Evolutionary conservation across 306 rosid genomes (phyloP).

Genomic region (Heteromeles arbutifolia): DNA sequence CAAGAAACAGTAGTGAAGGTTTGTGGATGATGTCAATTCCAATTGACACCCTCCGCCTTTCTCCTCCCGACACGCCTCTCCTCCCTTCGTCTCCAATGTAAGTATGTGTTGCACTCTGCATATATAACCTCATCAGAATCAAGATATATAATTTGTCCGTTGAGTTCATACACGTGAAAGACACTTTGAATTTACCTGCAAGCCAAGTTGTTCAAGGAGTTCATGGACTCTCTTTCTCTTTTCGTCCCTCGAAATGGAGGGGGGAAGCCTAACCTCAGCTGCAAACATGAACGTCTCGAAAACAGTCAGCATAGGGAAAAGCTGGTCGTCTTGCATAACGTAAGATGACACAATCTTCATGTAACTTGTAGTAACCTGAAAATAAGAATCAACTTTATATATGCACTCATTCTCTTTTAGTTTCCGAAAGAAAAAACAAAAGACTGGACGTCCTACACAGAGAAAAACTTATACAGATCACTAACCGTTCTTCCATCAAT

Average conservation of each 20-base stretch:
- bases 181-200: constrained; percentile 39
- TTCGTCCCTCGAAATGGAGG: constrained; percentile 55
- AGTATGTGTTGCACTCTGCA: constrained; percentile 70
- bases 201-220: constrained; percentile 65
- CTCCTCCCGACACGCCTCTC: constrained; percentile 91
- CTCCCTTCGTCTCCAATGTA: constrained; percentile 76
- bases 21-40: constrained; percentile 84
- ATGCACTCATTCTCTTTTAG: not conserved
- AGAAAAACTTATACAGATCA: not conserved
- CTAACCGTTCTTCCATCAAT: constrained; percentile 58
- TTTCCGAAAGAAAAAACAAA: not conserved
- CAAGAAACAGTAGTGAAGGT: constrained; percentile 70
- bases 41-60: constrained; percentile 72
- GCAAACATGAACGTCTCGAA: constrained; percentile 88
- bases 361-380: constrained; percentile 75
- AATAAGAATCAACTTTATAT: not conserved
- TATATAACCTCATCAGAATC: not conserved
- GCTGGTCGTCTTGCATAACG: constrained; percentile 92
- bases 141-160: not conserved
- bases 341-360: constrained; percentile 93
- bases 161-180: too few species aligned
- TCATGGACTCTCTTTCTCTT: constrained; percentile 66
- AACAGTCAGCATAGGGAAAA: constrained; percentile 80
- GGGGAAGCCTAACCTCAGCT: constrained; percentile 87
- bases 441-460: not conserved